Conservation (phyloP, 2,329 filamentous ascomycete species). For the Thielaviopsis euricoi region DNA sequence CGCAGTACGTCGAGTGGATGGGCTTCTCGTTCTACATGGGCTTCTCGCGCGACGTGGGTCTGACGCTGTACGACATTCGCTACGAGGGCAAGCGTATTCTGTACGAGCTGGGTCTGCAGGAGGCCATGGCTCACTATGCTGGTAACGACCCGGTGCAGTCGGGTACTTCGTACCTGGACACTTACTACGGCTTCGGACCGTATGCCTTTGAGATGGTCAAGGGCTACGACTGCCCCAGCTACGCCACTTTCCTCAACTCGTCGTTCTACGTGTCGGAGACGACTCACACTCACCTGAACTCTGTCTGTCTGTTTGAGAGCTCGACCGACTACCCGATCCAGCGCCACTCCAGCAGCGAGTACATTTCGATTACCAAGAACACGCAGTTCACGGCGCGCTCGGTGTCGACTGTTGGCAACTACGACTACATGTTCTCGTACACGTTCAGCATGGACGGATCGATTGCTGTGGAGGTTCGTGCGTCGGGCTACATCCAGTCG, state of each 20-base stretch:
- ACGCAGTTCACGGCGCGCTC: constrained; percentile 16
- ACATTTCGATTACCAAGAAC: constrained; percentile 18
- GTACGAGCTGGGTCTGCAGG: constrained; percentile 35
- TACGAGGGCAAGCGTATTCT: constrained; percentile 33
- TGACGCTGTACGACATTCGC: constrained; percentile 31
- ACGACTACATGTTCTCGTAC: constrained; percentile 25
- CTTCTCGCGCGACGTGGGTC: constrained; percentile 26
- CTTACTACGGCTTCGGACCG: constrained; percentile 22
- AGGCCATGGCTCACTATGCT: constrained; percentile 35
- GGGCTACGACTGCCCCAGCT: constrained; percentile 26
- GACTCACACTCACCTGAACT: constrained; percentile 18
- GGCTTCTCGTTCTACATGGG: constrained; percentile 35
- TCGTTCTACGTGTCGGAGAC: constrained; percentile 18
- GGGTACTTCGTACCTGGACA: constrained; percentile 27
- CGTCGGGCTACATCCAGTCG: constrained; percentile 23
- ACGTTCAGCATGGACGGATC: constrained; percentile 22
- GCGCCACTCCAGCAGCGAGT: constrained; percentile 18
- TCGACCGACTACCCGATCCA: constrained; percentile 22
- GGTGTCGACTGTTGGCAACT: constrained; percentile 24
- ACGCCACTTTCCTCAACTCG: constrained; percentile 22
- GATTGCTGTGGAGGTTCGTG: constrained; percentile 23
- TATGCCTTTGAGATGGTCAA: constrained; percentile 23
- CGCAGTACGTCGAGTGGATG: constrained; percentile 34
- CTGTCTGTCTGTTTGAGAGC: constrained; percentile 25
- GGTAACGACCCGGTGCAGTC: constrained; percentile 28